Evolutionary conservation across 768 basidiomycete species (phyloP).

Genomic region (Hydnomerulius pinastri): DNA sequence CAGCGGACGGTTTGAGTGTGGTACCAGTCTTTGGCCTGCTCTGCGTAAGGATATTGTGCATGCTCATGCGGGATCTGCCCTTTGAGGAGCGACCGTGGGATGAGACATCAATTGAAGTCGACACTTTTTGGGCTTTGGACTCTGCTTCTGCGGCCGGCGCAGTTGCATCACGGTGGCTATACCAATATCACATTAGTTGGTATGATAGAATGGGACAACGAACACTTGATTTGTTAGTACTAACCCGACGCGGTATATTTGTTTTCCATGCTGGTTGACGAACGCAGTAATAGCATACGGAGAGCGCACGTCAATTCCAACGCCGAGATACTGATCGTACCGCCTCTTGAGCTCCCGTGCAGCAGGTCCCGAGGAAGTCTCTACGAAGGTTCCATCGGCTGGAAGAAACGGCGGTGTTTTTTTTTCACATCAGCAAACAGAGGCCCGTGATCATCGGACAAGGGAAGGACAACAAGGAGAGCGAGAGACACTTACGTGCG

Average conservation of each 20-base stretch:
- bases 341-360: constrained; percentile 77
- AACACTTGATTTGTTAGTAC: constrained; percentile 29
- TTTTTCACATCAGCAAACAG: background rate
- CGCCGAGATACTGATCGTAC: constrained; percentile 70
- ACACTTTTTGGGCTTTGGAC: constrained; percentile 33
- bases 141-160: constrained; percentile 64
- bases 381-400: constrained; percentile 78
- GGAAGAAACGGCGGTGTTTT: constrained; percentile 15
- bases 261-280: constrained; percentile 77
- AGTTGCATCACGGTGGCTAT: constrained; percentile 59
- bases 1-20: constrained; percentile 22
- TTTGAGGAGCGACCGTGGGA: constrained; percentile 41
- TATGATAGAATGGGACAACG: background rate
- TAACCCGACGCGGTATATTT: constrained; percentile 78
- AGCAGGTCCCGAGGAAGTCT: constrained; percentile 75
- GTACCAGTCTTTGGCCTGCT: constrained; percentile 48
- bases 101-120: constrained; percentile 35
- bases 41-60: constrained; percentile 56
- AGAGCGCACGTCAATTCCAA: constrained; percentile 66
- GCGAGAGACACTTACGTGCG: constrained; percentile 47
- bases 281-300: constrained; percentile 84
- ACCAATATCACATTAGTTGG: constrained; percentile 4
- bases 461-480: constrained; percentile 6
- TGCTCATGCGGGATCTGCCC: constrained; percentile 67
- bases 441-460: background rate